These are phyloP conservation scores for Halenospora varia DNA, from an alignment of 495 filamentous ascomycete genomes.

Conservation along the genomic window DNA sequence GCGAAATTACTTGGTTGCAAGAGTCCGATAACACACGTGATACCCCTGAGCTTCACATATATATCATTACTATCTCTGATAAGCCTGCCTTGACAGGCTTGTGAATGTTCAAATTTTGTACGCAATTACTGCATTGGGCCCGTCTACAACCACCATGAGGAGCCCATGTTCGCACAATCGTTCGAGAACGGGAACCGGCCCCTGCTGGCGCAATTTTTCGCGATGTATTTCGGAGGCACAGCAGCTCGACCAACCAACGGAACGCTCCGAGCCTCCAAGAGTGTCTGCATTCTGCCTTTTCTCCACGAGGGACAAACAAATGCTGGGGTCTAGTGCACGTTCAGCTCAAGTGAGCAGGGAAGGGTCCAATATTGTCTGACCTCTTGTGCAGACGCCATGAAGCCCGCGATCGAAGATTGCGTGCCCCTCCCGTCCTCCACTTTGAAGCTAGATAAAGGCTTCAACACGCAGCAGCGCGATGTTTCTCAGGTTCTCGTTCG, in stretches of 20 bases:
- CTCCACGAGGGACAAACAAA: background rate
- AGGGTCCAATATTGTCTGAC: constrained; percentile 5
- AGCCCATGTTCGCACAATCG: background rate
- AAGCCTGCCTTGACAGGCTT: background rate
- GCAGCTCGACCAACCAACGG: background rate
- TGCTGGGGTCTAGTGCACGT: constrained; percentile 1
- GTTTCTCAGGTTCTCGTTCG: background rate
- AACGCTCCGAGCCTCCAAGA: background rate
- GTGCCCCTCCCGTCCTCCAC: background rate
- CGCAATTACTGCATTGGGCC: no score
- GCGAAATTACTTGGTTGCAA: no score
- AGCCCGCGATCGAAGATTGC: background rate
- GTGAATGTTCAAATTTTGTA: no score
- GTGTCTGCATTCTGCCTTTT: no score
- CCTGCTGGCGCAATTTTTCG: background rate
- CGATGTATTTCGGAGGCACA: constrained; percentile 4
- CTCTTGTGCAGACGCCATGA: constrained; percentile 1
- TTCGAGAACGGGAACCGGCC: background rate
- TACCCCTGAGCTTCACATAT: background rate
- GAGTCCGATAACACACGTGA: background rate
- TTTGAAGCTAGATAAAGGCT: background rate
- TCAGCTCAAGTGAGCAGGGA: background rate
- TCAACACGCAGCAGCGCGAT: background rate
- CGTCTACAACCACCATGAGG: background rate
- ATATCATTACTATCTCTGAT: background rate